Conservation (phyloP, 2,329 filamentous ascomycete species). For the Cryphonectria parasitica region DNA sequence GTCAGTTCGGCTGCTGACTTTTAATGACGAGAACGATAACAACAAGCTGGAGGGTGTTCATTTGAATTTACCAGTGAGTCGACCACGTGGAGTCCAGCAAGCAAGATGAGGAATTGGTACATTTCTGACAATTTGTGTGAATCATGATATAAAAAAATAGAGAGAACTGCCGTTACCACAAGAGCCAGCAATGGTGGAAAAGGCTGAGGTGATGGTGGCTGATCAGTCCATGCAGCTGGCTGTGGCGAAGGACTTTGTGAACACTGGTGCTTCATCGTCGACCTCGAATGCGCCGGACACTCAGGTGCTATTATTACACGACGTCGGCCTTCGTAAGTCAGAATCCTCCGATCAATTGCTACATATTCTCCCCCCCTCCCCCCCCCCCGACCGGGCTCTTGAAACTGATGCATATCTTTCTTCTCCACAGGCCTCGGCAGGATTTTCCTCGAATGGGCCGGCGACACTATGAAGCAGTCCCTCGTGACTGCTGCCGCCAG, state of each 20-base stretch:
- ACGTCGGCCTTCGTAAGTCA: conserved; percentile 17
- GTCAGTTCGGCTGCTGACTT: conserved; percentile 15
- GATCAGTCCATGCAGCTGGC: neutral
- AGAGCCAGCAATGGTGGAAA: neutral
- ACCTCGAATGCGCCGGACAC: conserved; percentile 10
- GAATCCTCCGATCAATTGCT: too few relatives aligned
- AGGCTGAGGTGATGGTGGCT: neutral
- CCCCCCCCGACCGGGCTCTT: too few relatives aligned
- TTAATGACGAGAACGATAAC: neutral
- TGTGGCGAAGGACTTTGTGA: neutral
- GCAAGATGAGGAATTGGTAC: neutral
- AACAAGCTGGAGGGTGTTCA: neutral
- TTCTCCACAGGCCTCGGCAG: conserved; percentile 19
- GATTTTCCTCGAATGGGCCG: conserved; percentile 27
- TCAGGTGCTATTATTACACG: conserved; percentile 5
- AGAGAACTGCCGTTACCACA: conserved; percentile 3
- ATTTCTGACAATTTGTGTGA: neutral
- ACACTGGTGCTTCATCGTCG: neutral
- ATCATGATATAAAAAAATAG: neutral
- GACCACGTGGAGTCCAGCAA: neutral
- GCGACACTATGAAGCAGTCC: conserved; percentile 27
- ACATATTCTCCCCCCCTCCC: too few relatives aligned
- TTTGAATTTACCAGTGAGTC: conserved; percentile 6
- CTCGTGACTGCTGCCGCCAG: conserved; percentile 16
- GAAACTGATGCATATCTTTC: neutral